These are phyloP conservation scores for Backusella parvicylindrica DNA, from an alignment of 192 early-diverging fungal species.

Conservation along the genomic window DNA sequence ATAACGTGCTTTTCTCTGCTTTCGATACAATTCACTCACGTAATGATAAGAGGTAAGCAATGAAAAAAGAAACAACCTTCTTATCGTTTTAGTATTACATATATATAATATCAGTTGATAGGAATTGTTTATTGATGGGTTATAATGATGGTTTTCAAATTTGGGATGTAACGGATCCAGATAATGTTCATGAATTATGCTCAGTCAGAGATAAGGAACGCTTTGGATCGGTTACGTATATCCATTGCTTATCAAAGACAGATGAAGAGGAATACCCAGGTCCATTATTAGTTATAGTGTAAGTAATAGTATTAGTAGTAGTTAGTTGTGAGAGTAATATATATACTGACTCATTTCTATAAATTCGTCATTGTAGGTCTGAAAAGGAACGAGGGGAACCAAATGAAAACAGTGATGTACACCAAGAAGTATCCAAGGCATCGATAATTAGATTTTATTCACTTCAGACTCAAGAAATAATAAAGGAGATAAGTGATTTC, in stretches of 20 bases:
- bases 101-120: background rate
- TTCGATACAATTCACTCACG: background rate
- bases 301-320: too few relatives aligned
- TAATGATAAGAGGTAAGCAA: background rate
- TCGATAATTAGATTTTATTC: conserved; percentile 52
- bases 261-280: conserved; percentile 6
- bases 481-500: conserved; percentile 46
- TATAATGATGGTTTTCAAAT: conserved; percentile 77
- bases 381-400: background rate
- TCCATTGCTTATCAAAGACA: conserved; percentile 42
- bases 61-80: too few relatives aligned
- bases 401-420: background rate
- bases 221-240: conserved; percentile 41
- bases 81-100: background rate
- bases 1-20: background rate
- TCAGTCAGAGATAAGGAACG: conserved; percentile 53
- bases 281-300: conserved; percentile 36
- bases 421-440: background rate
- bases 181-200: conserved; percentile 63
- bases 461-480: conserved; percentile 44
- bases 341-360: background rate
- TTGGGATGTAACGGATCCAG: conserved; percentile 66
- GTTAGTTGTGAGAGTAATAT: background rate
- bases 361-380: background rate
- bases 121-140: conserved; percentile 56